Evolutionary conservation across 805 yeast genomes (phyloP).

Genomic region (Lipomyces sp.): DNA sequence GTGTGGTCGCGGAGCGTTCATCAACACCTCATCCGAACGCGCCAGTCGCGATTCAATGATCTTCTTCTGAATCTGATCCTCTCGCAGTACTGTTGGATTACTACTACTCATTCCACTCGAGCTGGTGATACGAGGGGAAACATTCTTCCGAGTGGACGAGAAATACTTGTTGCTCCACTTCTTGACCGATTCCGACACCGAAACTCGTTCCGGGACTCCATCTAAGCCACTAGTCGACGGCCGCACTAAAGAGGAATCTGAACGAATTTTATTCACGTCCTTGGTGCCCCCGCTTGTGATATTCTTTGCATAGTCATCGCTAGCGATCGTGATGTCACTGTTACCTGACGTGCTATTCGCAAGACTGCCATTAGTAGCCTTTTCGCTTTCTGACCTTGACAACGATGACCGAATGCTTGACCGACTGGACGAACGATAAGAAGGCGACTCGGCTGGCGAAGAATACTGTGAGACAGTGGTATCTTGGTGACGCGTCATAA

Average conservation of each 20-base stretch:
- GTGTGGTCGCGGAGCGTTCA: constrained; percentile 33
- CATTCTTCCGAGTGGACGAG: constrained; percentile 32
- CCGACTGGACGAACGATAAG: constrained; percentile 27
- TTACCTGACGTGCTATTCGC: neutral
- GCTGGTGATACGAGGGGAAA: constrained; percentile 21
- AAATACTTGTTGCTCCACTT: constrained; percentile 35
- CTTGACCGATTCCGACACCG: constrained; percentile 32
- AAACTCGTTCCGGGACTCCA: constrained; percentile 15
- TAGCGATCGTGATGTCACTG: neutral
- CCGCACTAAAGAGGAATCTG: constrained; percentile 11
- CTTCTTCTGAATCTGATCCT: constrained; percentile 31
- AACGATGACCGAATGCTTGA: constrained; percentile 30
- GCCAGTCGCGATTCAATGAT: constrained; percentile 28
- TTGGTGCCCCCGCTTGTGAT: constrained; percentile 19
- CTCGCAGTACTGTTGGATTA: constrained; percentile 15
- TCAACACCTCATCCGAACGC: constrained; percentile 25
- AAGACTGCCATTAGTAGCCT: neutral
- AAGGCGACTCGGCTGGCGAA: constrained; percentile 21
- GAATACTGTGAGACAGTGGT: constrained; percentile 15
- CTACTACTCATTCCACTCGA: constrained; percentile 15
- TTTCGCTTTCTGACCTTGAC: constrained; percentile 9
- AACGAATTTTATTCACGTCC: constrained; percentile 7
- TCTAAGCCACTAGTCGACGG: constrained; percentile 1
- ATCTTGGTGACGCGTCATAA: constrained; percentile 23
- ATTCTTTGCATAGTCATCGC: constrained; percentile 19